phyloP scores from a whole-genome alignment of 192 early-diverging fungal species.

The Cetraspora pellucida region DNA sequence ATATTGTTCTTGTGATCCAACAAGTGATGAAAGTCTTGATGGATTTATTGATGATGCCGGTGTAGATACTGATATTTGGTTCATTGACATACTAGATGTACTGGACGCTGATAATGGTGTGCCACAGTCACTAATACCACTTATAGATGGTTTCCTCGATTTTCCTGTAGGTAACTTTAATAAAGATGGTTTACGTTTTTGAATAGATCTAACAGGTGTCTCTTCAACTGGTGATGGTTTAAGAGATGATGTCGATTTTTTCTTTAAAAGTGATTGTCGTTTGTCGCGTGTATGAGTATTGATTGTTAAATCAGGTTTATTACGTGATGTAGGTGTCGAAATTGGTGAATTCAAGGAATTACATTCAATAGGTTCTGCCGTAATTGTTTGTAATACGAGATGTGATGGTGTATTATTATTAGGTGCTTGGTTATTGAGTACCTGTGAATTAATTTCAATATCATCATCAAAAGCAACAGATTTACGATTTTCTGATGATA shows the following conservation, averaged over 20 bases:
- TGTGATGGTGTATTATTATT: not conserved
- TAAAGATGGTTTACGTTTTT: constrained; percentile 30
- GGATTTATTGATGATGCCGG: constrained; percentile 18
- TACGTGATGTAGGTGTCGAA: not conserved
- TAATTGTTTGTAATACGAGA: not conserved
- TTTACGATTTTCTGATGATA: not conserved
- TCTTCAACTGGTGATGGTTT: constrained; percentile 2
- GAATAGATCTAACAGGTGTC: not conserved
- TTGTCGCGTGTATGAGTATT: constrained; percentile 5
- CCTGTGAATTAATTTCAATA: not conserved
- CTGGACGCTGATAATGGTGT: constrained; percentile 6
- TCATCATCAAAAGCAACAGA: constrained; percentile 21
- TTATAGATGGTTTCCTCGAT: constrained; percentile 22
- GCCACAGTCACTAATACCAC: constrained; percentile 2
- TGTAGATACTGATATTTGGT: not conserved
- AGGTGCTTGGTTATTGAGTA: not conserved
- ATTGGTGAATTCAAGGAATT: not conserved
- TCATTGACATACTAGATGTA: constrained; percentile 1
- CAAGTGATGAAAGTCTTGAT: constrained; percentile 22
- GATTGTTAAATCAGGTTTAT: constrained; percentile 34
- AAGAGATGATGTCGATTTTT: not conserved
- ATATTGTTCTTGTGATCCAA: not conserved
- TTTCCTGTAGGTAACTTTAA: constrained; percentile 2
- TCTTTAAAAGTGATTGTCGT: constrained; percentile 15
- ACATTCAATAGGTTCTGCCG: not conserved